Evolutionary conservation across 1,284 basidiomycete species (phyloP), one percentile per base, ranked within the genome.

Genomic region (Moesziomyces globuligerus): DNA sequence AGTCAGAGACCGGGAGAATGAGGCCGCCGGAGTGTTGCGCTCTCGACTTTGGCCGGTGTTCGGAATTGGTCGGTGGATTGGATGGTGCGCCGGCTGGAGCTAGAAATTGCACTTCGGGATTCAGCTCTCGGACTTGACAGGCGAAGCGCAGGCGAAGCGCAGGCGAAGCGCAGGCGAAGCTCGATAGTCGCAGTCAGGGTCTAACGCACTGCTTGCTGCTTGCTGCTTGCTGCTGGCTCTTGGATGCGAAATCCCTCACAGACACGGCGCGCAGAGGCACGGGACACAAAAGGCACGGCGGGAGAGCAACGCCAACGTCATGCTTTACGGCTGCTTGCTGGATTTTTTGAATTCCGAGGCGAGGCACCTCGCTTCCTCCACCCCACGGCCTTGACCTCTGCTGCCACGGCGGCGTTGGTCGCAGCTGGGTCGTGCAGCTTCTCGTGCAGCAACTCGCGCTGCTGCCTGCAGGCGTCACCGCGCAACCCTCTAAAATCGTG

Each of bases 1-100:
- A 25, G 2, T 4, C 25, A 17, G 21, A 17, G 32, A 34, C 32
- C 32, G 32, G 32, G 32, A 4, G 32, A 34, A n/a, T n/a, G n/a
- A n/a, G n/a, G n/a, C n/a, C n/a, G n/a, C n/a, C n/a, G n/a, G n/a
- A n/a, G n/a, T n/a, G n/a, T n/a, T n/a, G n/a, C n/a, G n/a, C n/a
- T 18, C 10, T 62, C 54, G 54, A 64, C 36, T 17, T 54, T 69
- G 20, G 59, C 53, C 59, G 59, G 54, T 64, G 28, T 69, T 64
- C 55, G 66, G 55, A 26, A 29, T 58, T 62, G 21, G 48, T 62
- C 55, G 59, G 66, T 60, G 15, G 18, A 17, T 17, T 34, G 32
- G 4, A 4, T 4, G 17, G 3, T 34, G 32, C 17, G 32, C 32
- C 15, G 32, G 15, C 15, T 34, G 32, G 15, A 6, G 32, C 32